Conservation (phyloP, 1,284 basidiomycete genomes). For the Austropuccinia psidii region DNA sequence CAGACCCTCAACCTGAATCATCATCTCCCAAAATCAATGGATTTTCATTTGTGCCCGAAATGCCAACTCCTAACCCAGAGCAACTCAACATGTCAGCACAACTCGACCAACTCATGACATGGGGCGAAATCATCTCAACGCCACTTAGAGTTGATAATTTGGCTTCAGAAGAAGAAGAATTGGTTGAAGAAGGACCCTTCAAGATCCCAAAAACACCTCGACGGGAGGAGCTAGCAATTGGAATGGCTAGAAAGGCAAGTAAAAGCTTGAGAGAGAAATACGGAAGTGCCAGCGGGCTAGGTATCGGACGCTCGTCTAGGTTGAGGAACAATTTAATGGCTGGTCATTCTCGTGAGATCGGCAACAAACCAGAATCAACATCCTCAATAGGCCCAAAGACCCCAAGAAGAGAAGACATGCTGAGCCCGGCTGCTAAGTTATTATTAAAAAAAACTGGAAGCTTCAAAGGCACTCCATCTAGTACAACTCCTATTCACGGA, state of each 20-base stretch:
- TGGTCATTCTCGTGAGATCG: neutral
- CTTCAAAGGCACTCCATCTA: no score
- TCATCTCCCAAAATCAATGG: conserved; percentile 53
- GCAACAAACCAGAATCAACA: neutral
- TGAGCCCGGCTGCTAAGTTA: conserved; percentile 24
- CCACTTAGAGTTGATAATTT: conserved; percentile 59
- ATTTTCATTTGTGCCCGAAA: conserved; percentile 66
- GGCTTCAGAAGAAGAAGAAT: conserved; percentile 5
- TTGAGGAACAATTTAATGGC: neutral
- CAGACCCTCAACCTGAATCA: conserved; percentile 39
- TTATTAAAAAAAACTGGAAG: conserved; percentile 10
- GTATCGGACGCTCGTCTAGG: neutral
- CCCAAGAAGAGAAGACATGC: conserved; percentile 14
- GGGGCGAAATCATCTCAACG: conserved; percentile 78
- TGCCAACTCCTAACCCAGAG: conserved; percentile 76
- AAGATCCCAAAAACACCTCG: conserved; percentile 43
- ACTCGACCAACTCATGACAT: conserved; percentile 82
- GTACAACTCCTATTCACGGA: no score
- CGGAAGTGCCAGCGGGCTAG: neutral
- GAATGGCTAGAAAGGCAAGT: conserved; percentile 58
- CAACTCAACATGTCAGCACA: conserved; percentile 61
- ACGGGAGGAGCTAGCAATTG: conserved; percentile 68
- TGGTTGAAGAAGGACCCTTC: conserved; percentile 42
- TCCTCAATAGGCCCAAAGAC: neutral
- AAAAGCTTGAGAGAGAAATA: conserved; percentile 46